These are phyloP conservation scores for Helicocarpus griseus DNA, from an alignment of 2,329 filamentous ascomycete genomes.

Conservation along the genomic window DNA sequence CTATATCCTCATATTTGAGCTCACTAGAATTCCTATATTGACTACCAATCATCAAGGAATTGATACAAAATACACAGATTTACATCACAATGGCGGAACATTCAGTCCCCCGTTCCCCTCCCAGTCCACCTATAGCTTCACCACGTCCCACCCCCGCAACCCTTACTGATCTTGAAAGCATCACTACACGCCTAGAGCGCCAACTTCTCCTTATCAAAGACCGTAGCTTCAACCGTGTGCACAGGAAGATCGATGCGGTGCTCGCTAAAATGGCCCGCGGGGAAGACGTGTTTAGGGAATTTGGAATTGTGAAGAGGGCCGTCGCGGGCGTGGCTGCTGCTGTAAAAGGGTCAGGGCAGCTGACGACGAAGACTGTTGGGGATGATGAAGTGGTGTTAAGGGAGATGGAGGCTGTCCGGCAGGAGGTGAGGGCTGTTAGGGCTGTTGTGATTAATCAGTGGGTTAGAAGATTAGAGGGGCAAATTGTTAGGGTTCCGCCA, in stretches of 20 bases:
- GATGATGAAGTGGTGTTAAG: not conserved
- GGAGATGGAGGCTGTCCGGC: not conserved
- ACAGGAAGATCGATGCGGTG: not conserved
- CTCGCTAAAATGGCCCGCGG: not conserved
- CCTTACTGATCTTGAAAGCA: not conserved
- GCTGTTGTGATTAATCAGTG: not conserved
- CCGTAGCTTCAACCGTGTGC: not conserved
- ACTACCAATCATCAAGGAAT: too few species aligned
- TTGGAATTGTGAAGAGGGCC: not conserved
- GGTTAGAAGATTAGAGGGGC: not conserved
- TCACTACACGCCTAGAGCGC: not conserved
- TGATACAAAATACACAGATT: too few species aligned
- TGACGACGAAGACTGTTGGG: not conserved
- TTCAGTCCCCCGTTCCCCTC: not conserved
- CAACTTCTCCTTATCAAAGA: conserved; percentile 1
- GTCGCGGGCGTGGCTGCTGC: not conserved
- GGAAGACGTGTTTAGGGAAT: not conserved
- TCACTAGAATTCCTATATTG: too few species aligned
- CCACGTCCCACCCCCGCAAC: not conserved
- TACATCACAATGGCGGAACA: not conserved
- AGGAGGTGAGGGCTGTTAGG: not conserved
- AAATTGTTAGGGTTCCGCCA: not conserved
- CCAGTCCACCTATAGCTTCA: not conserved
- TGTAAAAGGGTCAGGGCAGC: not conserved
- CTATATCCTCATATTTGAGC: too few species aligned